Base-by-base conservation (phyloP, 208 protist species). In the Naegleria fowleri region DNA sequence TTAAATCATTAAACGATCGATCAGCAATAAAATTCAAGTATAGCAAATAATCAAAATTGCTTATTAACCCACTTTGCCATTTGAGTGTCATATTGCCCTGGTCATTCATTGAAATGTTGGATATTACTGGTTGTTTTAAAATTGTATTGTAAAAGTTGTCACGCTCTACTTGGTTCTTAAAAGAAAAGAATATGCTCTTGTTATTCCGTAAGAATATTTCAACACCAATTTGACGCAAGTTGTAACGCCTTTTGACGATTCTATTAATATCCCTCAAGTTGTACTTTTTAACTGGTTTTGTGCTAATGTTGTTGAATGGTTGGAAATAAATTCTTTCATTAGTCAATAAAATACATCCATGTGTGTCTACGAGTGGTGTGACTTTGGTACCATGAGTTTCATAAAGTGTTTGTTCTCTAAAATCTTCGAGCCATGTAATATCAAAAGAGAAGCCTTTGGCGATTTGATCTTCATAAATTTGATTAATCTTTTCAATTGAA, bases 1-100 rank as follows among this genome's bases (percentile, higher is more conserved):
- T 94, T 3, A 97, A 40, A 90, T 96, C 94, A 58, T 95, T 96
- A 29, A 94, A 93, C 1, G 92, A 93, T 29, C 95, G 76, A 43
- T 93, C 95, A 25, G 94, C 94, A 33, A 92, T 52, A 41, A 76
- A 90, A 89, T 97, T 97, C 0, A 96, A 86, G 38, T 93, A 93
- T 55, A 96, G 83, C 13, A 97, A 79, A 75, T 96, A 96, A 43
- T 96, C 94, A 89, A 91, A 97, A 90, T 97, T 97, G 39, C 88
- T 93, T 0, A 96, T 76, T 13, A 92, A 48, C 7, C 94, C 93
- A 48, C 92, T 93, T 38, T 92, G 86, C 95, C 95, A 96, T 39
- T 90, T 86, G 0, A 76, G 36, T 7, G 92, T 88, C 88, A 94
- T 90, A 29, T 91, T 86, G 5, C 19, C 7, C 16, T 25, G 22